A percentile compares a stretch with the other conserved stretches of the same genome.
These are phyloP conservation scores for Fistulinella staudtii DNA, from an alignment of 1,284 basidiomycete genomes.

Conservation along the genomic window DNA sequence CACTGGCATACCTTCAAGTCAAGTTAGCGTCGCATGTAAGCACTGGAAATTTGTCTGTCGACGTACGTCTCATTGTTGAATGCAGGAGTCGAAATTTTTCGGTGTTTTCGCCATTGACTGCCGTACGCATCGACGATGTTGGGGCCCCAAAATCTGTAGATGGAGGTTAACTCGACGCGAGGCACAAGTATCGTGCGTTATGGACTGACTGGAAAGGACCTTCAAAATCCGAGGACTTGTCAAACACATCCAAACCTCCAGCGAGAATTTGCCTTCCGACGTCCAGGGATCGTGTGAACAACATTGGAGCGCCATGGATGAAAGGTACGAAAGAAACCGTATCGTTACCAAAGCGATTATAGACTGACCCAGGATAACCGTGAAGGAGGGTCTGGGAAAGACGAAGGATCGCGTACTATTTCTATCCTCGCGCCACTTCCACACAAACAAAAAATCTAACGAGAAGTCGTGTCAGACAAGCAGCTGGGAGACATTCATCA, in stretches of 20 bases:
- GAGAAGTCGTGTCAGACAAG: background rate
- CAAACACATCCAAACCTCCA: background rate
- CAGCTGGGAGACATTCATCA: slow-evolving; percentile 37
- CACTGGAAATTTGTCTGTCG: background rate
- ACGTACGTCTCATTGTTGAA: slow-evolving; percentile 1
- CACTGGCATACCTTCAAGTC: slow-evolving; percentile 13
- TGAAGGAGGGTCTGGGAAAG: background rate
- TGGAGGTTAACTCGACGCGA: background rate
- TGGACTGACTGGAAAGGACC: background rate
- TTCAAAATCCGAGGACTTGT: background rate
- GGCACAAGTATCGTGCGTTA: background rate
- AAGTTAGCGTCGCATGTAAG: background rate
- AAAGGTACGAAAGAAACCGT: background rate
- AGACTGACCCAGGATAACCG: background rate
- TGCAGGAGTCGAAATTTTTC: background rate
- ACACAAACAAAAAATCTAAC: background rate
- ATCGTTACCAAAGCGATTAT: background rate
- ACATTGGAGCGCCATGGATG: background rate
- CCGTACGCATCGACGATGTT: background rate
- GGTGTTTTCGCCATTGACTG: background rate
- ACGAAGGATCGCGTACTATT: background rate
- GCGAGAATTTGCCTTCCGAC: background rate
- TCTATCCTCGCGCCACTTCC: background rate
- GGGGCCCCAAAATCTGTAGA: background rate
- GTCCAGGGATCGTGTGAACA: background rate